Conservation (phyloP, 2,329 filamentous ascomycete species). For the Clonostachys rosea region DNA sequence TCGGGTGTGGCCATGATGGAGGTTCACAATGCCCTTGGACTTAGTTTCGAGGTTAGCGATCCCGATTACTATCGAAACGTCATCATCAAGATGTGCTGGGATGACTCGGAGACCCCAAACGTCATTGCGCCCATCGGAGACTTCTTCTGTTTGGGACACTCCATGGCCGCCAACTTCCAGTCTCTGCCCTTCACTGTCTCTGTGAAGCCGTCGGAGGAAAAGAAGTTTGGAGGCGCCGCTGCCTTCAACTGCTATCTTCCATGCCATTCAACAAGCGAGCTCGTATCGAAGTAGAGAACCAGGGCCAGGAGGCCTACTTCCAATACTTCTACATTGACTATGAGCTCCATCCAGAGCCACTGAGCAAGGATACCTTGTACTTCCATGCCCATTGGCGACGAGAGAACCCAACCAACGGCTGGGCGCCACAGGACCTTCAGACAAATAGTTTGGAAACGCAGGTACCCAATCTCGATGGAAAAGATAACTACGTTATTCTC, state of each 20-base stretch:
- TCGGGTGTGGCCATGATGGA: conserved; percentile 26
- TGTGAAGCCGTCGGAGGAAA: conserved; percentile 22
- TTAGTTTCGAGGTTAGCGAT: conserved; percentile 22
- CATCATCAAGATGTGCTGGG: conserved; percentile 26
- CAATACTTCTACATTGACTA: conserved; percentile 29
- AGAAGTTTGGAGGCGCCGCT: conserved; percentile 36
- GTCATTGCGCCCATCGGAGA: conserved; percentile 21
- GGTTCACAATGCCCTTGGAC: conserved; percentile 20
- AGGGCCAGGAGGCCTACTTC: conserved; percentile 21
- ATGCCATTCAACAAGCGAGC: conserved; percentile 26
- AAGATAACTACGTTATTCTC: conserved; percentile 19
- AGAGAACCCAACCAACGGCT: conserved; percentile 23
- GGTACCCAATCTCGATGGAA: conserved; percentile 18
- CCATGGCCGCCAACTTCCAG: conserved; percentile 24
- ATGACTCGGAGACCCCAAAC: conserved; percentile 19
- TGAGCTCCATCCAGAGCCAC: conserved; percentile 16
- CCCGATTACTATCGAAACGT: conserved; percentile 27
- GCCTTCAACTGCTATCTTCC: conserved; percentile 23
- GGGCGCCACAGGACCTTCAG: conserved; percentile 19
- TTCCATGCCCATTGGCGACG: conserved; percentile 25
- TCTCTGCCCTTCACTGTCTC: conserved; percentile 23
- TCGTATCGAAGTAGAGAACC: conserved; percentile 25
- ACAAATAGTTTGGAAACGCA: conserved; percentile 23
- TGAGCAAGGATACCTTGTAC: conserved; percentile 19
- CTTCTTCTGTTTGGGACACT: conserved; percentile 23